These are phyloP conservation scores for Pleurotus sapidus DNA, from an alignment of 768 basidiomycete genomes.

Conservation along the genomic window DNA sequence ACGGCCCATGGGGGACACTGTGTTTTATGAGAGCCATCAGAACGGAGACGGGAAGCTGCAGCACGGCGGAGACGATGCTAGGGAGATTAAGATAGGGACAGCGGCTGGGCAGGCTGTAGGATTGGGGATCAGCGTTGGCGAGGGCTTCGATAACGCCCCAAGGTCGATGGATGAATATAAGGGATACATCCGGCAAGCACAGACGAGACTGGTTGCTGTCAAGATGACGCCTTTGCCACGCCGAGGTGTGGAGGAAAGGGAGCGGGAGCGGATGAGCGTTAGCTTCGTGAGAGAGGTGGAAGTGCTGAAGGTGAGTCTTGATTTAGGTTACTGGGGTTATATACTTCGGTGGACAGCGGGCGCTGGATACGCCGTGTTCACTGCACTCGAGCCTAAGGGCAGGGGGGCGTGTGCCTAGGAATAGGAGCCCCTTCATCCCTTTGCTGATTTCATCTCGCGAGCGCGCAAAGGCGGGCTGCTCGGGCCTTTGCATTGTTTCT, in stretches of 20 bases:
- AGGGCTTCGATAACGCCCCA: slow-evolving; percentile 8
- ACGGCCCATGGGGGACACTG: not conserved
- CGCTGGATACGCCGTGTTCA: not conserved
- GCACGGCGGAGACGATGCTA: not conserved
- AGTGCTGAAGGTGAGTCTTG: slow-evolving; percentile 65
- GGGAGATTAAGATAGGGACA: not conserved
- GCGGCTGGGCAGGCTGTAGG: not conserved
- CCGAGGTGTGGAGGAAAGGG: slow-evolving; percentile 35
- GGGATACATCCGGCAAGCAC: slow-evolving; percentile 2
- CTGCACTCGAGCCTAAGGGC: not conserved
- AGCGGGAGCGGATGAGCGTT: slow-evolving; percentile 71
- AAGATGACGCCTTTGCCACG: slow-evolving; percentile 36
- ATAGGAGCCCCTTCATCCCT: not conserved
- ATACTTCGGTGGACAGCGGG: not conserved
- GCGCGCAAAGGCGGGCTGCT: not conserved
- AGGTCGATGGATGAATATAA: slow-evolving; percentile 6
- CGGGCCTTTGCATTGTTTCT: not conserved
- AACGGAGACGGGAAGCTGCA: not conserved
- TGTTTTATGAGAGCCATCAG: not conserved
- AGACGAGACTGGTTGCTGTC: slow-evolving; percentile 39
- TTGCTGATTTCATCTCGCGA: not conserved
- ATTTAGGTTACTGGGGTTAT: not conserved
- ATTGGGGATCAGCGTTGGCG: slow-evolving; percentile 7
- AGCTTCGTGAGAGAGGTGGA: slow-evolving; percentile 83
- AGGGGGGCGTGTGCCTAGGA: not conserved